phyloP scores from a whole-genome alignment of 2,329 filamentous ascomycete genomes.

The Fusarium denticulatum region DNA sequence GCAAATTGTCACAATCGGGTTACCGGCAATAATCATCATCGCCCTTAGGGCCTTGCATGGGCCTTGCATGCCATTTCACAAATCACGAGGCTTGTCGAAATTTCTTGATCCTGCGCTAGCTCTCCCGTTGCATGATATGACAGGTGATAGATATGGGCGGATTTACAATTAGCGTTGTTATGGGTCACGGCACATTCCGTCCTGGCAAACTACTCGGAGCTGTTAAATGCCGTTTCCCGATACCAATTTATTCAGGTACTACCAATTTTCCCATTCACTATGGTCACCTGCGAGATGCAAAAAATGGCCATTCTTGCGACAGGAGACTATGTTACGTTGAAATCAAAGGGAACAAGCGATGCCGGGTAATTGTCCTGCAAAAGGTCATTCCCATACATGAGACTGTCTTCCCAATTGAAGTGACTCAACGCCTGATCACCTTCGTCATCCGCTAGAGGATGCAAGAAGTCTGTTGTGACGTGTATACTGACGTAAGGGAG shows the following conservation, averaged over 20 bases:
- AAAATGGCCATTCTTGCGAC: background rate
- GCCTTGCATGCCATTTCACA: background rate
- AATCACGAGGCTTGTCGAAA: background rate
- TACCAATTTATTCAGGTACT: background rate
- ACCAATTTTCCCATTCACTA: too few relatives aligned
- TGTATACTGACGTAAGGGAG: slow-evolving; percentile 5
- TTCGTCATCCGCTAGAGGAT: slow-evolving; percentile 7
- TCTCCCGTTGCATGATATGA: background rate
- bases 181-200: background rate
- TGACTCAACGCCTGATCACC: background rate
- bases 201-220: background rate
- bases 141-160: background rate
- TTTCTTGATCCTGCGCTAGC: background rate
- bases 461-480: slow-evolving; percentile 16
- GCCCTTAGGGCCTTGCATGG: background rate
- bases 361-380: background rate
- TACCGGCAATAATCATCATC: background rate
- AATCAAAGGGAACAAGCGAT: slow-evolving; percentile 6
- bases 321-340: background rate
- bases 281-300: background rate
- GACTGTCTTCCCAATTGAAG: background rate
- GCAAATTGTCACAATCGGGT: background rate
- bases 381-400: background rate
- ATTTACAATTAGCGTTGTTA: background rate
- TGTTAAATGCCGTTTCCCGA: background rate